Evolutionary conservation across 129 eudicot species (phyloP).

Genomic region (Mikania micrantha): DNA sequence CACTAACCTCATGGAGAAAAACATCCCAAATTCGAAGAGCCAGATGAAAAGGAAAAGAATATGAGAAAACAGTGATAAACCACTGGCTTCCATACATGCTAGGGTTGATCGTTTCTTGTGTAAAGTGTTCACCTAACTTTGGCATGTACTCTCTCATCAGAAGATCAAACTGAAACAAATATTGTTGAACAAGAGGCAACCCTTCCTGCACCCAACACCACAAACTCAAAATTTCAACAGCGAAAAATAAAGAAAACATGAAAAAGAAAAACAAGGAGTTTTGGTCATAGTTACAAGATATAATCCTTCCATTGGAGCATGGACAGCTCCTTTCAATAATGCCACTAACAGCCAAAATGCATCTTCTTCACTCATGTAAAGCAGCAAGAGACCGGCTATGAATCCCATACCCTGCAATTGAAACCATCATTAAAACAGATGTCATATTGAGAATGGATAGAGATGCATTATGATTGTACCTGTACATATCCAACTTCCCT

Average conservation of each 20-base stretch:
- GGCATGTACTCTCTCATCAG: constrained; percentile 82
- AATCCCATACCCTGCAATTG: constrained; percentile 92
- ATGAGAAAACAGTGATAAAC: constrained; percentile 96
- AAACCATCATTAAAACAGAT: constrained; percentile 8
- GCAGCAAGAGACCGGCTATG: constrained; percentile 84
- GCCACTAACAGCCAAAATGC: constrained; percentile 99
- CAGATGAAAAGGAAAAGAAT: constrained; percentile 92
- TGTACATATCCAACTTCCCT: constrained; percentile 99
- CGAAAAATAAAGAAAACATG: not conserved
- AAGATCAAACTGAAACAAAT: constrained; percentile 75
- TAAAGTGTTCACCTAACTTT: constrained; percentile 83
- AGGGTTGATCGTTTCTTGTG: constrained; percentile 89
- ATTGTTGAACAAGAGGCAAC: constrained; percentile 97
- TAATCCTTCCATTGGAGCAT: constrained; percentile 98
- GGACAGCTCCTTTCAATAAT: constrained; percentile 93
- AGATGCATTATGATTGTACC: constrained; percentile 37
- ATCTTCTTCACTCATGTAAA: constrained; percentile 99
- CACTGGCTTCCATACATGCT: constrained; percentile 99
- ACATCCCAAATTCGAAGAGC: constrained; percentile 99
- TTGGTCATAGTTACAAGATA: constrained; percentile 56
- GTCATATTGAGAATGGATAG: not conserved
- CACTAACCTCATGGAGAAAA: constrained; percentile 86
- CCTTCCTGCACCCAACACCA: constrained; percentile 63
- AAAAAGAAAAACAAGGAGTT: not conserved
- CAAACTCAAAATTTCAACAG: not conserved